Evolutionary conservation across 129 eudicot genomes (phyloP).

Genomic region (Erigeron canadensis): DNA sequence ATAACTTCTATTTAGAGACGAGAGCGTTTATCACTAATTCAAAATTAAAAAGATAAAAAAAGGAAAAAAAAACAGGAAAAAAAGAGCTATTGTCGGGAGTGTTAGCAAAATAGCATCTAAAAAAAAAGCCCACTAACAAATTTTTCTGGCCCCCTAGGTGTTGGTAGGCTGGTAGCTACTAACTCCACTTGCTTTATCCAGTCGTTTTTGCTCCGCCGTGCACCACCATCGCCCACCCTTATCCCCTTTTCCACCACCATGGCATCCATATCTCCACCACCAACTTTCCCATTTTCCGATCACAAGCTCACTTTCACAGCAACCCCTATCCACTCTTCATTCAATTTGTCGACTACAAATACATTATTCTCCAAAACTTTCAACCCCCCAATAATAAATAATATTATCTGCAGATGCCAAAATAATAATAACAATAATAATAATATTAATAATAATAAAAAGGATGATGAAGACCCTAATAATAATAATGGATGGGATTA

Average conservation of each 20-base stretch:
- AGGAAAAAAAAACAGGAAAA: too few relatives aligned
- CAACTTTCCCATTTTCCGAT: conserved; percentile 30
- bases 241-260: conserved; percentile 41
- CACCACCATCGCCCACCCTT: conserved; percentile 19
- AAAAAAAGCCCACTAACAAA: too few relatives aligned
- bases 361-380: conserved; percentile 36
- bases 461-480: conserved; percentile 30
- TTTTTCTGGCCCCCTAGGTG: too few relatives aligned
- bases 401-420: conserved; percentile 44
- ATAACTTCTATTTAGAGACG: too few relatives aligned
- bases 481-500: conserved; percentile 47
- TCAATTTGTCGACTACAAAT: conserved; percentile 27
- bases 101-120: too few relatives aligned
- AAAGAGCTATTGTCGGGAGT: too few relatives aligned
- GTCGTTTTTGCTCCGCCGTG: too few relatives aligned
- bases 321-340: conserved; percentile 27
- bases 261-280: conserved; percentile 62
- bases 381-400: conserved; percentile 1
- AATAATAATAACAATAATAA: conserved; percentile 8
- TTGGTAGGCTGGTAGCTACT: too few relatives aligned
- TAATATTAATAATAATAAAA: neutral
- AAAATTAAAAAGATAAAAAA: too few relatives aligned
- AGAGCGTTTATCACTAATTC: too few relatives aligned
- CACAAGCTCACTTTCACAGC: conserved; percentile 39
- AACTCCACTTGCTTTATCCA: too few relatives aligned